These are phyloP conservation scores for Taiwanofungus camphoratus DNA, from an alignment of 1,284 basidiomycete genomes.

Conservation along the genomic window DNA sequence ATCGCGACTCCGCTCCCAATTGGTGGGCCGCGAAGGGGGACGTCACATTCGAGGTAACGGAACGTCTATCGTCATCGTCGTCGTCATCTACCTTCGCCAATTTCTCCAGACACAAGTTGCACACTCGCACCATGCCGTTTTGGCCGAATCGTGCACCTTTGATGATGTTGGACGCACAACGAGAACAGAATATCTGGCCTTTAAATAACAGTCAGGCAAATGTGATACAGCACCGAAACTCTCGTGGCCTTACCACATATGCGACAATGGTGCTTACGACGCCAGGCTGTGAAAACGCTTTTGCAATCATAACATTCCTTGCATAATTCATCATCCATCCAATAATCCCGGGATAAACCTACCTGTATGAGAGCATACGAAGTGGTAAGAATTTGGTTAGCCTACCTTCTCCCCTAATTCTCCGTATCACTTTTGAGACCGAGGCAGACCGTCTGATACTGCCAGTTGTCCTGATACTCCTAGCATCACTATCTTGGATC, in stretches of 20 bases:
- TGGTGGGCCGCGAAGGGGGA: slow-evolving; percentile 59
- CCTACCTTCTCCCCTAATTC: slow-evolving; percentile 81
- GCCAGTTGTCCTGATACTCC: slow-evolving; percentile 67
- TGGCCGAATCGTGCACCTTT: slow-evolving; percentile 92
- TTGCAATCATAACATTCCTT: slow-evolving; percentile 96
- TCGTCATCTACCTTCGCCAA: slow-evolving; percentile 76
- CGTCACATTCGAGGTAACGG: slow-evolving; percentile 60
- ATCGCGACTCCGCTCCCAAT: slow-evolving; percentile 45
- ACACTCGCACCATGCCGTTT: slow-evolving; percentile 88
- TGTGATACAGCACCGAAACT: no score
- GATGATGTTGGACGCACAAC: slow-evolving; percentile 96
- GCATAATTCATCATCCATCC: slow-evolving; percentile 97
- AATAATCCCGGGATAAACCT: slow-evolving; percentile 86
- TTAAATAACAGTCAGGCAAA: no score
- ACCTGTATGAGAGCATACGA: no score
- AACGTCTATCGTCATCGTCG: slow-evolving; percentile 78
- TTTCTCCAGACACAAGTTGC: slow-evolving; percentile 91
- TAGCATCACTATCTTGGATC: slow-evolving; percentile 70
- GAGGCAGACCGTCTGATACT: slow-evolving; percentile 73
- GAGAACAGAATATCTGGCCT: slow-evolving; percentile 90
- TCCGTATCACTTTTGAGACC: slow-evolving; percentile 84
- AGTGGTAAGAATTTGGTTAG: slow-evolving; percentile 6
- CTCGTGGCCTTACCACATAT: slow-evolving; percentile 84
- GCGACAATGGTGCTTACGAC: slow-evolving; percentile 91
- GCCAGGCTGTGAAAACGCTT: slow-evolving; percentile 87